Evolutionary conservation across 2,329 filamentous ascomycete species (phyloP).

Genomic region (Cercospora citrullina): DNA sequence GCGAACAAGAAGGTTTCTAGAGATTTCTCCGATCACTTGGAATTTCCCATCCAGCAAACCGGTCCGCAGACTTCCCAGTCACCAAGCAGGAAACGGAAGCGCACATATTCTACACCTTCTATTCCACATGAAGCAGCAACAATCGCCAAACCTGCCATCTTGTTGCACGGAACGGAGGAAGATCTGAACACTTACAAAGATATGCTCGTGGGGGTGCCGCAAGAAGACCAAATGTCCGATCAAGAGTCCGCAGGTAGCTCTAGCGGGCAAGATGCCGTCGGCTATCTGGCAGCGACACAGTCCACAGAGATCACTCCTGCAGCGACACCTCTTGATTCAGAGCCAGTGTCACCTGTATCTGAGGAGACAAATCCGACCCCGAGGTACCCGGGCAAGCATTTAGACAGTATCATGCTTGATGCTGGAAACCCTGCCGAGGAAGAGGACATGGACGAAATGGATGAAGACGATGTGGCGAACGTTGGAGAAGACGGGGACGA

Average conservation of each 20-base stretch:
- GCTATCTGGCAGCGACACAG: constrained; percentile 21
- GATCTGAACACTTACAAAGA: constrained; percentile 7
- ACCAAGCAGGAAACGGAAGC: constrained; percentile 34
- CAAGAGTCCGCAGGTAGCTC: constrained; percentile 23
- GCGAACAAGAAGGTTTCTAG: constrained; percentile 8
- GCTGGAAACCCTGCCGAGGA: constrained; percentile 14
- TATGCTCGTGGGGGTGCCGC: constrained; percentile 15
- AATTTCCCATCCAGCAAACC: constrained; percentile 8
- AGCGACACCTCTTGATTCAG: constrained; percentile 23
- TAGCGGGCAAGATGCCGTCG: constrained; percentile 23
- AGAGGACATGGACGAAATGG: constrained; percentile 23
- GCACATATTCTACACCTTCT: constrained; percentile 24
- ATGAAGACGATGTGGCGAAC: constrained; percentile 22
- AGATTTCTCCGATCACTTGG: constrained; percentile 1
- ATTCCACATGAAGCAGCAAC: constrained; percentile 10
- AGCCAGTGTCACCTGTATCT: constrained; percentile 28
- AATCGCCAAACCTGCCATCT: background rate
- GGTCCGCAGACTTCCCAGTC: constrained; percentile 18
- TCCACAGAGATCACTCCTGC: constrained; percentile 30
- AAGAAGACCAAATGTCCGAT: constrained; percentile 20
- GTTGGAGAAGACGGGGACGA: constrained; percentile 30
- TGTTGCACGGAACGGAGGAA: background rate
- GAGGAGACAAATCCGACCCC: constrained; percentile 23
- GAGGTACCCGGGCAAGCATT: constrained; percentile 18
- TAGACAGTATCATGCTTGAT: constrained; percentile 21